Evolutionary conservation across 1,284 basidiomycete species (phyloP).

Genomic region (Sporisorium graminicola): DNA sequence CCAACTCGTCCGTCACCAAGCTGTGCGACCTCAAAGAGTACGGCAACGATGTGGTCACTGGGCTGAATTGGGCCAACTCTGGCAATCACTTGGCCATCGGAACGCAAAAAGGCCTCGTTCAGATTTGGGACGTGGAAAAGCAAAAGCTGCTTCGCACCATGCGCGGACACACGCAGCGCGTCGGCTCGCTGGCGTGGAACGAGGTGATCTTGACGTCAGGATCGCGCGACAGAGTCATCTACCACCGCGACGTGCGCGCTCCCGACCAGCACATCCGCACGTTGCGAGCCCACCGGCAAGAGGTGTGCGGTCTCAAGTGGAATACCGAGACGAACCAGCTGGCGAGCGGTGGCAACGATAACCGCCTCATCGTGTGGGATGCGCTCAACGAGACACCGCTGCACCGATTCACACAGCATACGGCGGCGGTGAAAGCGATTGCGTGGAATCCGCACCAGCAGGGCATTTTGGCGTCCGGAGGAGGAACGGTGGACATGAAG

Average conservation of each 20-base stretch:
- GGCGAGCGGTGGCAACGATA: slow-evolving; percentile 97
- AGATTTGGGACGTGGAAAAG: slow-evolving; percentile 93
- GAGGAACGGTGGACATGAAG: slow-evolving; percentile 95
- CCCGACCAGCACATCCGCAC: slow-evolving; percentile 80
- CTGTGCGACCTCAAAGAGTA: slow-evolving; percentile 80
- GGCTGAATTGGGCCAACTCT: slow-evolving; percentile 76
- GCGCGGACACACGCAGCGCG: slow-evolving; percentile 86
- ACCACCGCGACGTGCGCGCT: slow-evolving; percentile 89
- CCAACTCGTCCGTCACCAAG: slow-evolving; percentile 90
- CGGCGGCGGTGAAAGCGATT: slow-evolving; percentile 95
- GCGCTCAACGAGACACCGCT: slow-evolving; percentile 75
- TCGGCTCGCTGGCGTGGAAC: slow-evolving; percentile 96
- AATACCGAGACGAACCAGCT: slow-evolving; percentile 81
- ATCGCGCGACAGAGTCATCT: slow-evolving; percentile 88
- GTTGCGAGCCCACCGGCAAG: slow-evolving; percentile 87
- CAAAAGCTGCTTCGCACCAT: slow-evolving; percentile 82
- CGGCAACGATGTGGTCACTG: slow-evolving; percentile 71
- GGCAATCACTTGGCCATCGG: slow-evolving; percentile 84
- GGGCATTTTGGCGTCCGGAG: slow-evolving; percentile 93
- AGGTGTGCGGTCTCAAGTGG: slow-evolving; percentile 97
- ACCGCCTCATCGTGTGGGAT: slow-evolving; percentile 98
- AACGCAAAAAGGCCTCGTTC: slow-evolving; percentile 85
- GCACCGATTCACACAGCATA: slow-evolving; percentile 95
- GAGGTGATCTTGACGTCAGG: slow-evolving; percentile 88
- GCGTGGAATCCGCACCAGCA: slow-evolving; percentile 97